Conservation (phyloP, 306 rosid species). For the Lablab purpureus region DNA sequence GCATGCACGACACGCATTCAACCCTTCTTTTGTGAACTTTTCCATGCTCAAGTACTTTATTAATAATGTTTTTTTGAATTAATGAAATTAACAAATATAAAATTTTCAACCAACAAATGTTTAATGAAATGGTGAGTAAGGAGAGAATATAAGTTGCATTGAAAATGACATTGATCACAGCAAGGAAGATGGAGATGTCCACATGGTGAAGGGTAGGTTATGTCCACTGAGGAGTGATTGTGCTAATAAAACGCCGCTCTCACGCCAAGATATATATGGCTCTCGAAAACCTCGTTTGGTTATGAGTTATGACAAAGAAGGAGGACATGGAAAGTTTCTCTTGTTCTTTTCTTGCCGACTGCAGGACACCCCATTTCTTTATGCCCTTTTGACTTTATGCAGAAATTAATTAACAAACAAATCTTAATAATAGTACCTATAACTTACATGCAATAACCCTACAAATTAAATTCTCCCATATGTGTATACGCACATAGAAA, state of each 20-base stretch:
- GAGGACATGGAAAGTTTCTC: conserved; percentile 20
- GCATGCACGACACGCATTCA: background rate
- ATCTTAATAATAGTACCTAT: background rate
- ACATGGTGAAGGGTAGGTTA: conserved; percentile 22
- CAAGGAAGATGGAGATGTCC: conserved; percentile 26
- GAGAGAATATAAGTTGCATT: conserved; percentile 4
- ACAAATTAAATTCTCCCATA: background rate
- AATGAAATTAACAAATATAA: background rate
- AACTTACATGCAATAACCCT: background rate
- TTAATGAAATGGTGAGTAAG: background rate
- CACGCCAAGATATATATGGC: conserved; percentile 39
- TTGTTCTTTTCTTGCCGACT: conserved; percentile 44
- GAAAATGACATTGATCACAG: conserved; percentile 25
- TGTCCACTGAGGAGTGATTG: background rate
- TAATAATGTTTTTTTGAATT: background rate
- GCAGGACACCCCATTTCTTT: conserved; percentile 20
- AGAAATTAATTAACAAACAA: background rate
- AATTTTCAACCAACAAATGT: background rate
- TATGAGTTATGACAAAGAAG: conserved; percentile 30
- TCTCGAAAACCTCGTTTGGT: conserved; percentile 36
- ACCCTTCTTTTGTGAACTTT: background rate
- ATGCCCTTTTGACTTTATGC: background rate
- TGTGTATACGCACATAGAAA: background rate
- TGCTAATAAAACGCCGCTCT: conserved; percentile 28
- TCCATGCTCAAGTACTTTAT: background rate